A percentile compares a stretch with the other conserved stretches of the same genome.
phyloP scores from a whole-genome alignment of 306 rosid species.

The Corylus americana region DNA sequence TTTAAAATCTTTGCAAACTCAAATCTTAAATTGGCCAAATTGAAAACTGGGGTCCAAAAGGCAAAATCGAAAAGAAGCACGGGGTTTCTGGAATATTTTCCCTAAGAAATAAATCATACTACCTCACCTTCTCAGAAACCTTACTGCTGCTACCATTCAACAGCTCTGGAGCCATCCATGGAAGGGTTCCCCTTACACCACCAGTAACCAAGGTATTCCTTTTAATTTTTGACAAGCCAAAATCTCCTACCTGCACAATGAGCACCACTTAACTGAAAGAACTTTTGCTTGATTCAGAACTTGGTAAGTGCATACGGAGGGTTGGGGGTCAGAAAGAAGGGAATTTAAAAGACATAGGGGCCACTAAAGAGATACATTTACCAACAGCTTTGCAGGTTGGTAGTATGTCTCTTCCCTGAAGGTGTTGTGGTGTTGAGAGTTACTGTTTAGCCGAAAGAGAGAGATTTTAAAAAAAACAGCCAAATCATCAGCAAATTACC shows the following conservation, averaged over 20 bases:
- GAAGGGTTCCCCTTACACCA: slow-evolving; percentile 88
- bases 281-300: slow-evolving; percentile 3
- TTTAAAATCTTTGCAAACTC: too few relatives aligned
- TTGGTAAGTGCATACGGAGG: background rate
- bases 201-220: slow-evolving; percentile 83
- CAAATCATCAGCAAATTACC: slow-evolving; percentile 38
- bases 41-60: too few relatives aligned
- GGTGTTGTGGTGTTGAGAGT: background rate
- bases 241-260: slow-evolving; percentile 75
- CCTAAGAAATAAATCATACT: background rate
- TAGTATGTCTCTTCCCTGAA: background rate
- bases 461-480: background rate
- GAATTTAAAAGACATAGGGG: background rate
- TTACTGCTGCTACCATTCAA: slow-evolving; percentile 86
- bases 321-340: too few relatives aligned
- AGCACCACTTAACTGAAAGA: background rate
- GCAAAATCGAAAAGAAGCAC: too few relatives aligned
- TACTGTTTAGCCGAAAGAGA: background rate
- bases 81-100: too few relatives aligned
- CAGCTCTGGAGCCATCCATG: slow-evolving; percentile 96
- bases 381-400: slow-evolving; percentile 1
- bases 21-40: too few relatives aligned
- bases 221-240: slow-evolving; percentile 90
- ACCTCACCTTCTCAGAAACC: slow-evolving; percentile 85
- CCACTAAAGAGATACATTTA: background rate